These are phyloP conservation scores for Ceratocystis colombiana DNA, from an alignment of 2,329 filamentous ascomycete genomes.

Conservation along the genomic window DNA sequence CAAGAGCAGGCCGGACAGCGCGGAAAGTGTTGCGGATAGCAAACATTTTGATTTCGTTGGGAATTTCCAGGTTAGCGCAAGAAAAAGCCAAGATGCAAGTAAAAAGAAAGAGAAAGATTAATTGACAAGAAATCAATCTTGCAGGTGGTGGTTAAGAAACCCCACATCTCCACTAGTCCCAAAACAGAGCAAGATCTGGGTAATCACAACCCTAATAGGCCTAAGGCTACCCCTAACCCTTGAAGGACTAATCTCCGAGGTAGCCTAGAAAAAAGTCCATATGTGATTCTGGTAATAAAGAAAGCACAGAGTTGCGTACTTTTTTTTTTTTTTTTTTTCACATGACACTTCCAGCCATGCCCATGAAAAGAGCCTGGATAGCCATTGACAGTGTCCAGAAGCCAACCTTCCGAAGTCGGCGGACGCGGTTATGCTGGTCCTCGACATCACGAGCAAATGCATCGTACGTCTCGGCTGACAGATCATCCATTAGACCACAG, in stretches of 20 bases:
- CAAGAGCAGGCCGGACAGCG: slow-evolving; percentile 19
- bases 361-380: slow-evolving; percentile 87
- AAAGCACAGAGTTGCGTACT: neutral
- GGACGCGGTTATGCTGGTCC: slow-evolving; percentile 73
- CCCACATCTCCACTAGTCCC: slow-evolving; percentile 13
- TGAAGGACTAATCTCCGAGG: neutral
- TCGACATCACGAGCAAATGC: slow-evolving; percentile 88
- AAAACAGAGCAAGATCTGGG: slow-evolving; percentile 6
- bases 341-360: slow-evolving; percentile 73
- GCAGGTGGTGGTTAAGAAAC: slow-evolving; percentile 1
- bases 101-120: slow-evolving; percentile 11
- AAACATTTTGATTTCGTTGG: slow-evolving; percentile 21
- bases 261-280: too few species aligned
- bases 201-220: neutral
- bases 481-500: slow-evolving; percentile 84
- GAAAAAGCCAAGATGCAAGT: slow-evolving; percentile 13
- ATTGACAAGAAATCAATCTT: slow-evolving; percentile 12
- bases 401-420: slow-evolving; percentile 88
- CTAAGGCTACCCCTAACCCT: neutral
- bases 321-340: slow-evolving; percentile 29
- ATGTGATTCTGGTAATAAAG: neutral
- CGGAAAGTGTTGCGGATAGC: slow-evolving; percentile 22
- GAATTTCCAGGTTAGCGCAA: neutral
- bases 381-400: slow-evolving; percentile 91
- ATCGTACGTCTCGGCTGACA: slow-evolving; percentile 86